Conservation (phyloP, 2,329 filamentous ascomycete genomes). For the Neospermospora avenae region DNA sequence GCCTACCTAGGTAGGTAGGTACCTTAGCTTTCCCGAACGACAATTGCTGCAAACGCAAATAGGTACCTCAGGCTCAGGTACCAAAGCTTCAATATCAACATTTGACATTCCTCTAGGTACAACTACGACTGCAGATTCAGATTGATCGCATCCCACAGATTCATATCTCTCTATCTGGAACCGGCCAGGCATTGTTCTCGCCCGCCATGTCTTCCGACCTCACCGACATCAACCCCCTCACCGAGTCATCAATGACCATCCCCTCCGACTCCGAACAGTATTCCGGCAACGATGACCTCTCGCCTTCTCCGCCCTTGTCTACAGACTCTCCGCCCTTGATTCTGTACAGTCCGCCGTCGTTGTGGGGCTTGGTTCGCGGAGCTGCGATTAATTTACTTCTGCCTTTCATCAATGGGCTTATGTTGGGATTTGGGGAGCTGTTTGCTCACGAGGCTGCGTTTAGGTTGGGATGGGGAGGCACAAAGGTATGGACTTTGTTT, state of each 20-base stretch:
- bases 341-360: conserved; percentile 82
- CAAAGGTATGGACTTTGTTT: conserved; percentile 63
- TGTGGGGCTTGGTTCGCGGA: conserved; percentile 82
- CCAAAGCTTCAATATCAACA: conserved; percentile 8
- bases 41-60: conserved; percentile 9
- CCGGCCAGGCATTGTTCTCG: not conserved
- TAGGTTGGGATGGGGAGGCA: conserved; percentile 86
- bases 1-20: too few species aligned
- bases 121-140: not conserved
- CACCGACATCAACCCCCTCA: conserved; percentile 54
- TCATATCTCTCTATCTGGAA: not conserved
- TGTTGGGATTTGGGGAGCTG: conserved; percentile 95
- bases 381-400: conserved; percentile 94
- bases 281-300: conserved; percentile 61
- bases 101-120: not conserved
- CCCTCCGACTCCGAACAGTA: conserved; percentile 83
- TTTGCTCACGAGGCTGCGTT: conserved; percentile 96
- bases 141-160: not conserved
- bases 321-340: conserved; percentile 66
- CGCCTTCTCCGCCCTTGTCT: conserved; percentile 58
- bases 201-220: conserved; percentile 50
- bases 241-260: conserved; percentile 73
- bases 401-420: conserved; percentile 95
- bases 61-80: too few species aligned
- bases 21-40: not conserved